Evolutionary conservation across 352 stramenopile genomes (phyloP), one percentile per base, ranked within the genome.

Genomic region (Peronospora belbahrii): DNA sequence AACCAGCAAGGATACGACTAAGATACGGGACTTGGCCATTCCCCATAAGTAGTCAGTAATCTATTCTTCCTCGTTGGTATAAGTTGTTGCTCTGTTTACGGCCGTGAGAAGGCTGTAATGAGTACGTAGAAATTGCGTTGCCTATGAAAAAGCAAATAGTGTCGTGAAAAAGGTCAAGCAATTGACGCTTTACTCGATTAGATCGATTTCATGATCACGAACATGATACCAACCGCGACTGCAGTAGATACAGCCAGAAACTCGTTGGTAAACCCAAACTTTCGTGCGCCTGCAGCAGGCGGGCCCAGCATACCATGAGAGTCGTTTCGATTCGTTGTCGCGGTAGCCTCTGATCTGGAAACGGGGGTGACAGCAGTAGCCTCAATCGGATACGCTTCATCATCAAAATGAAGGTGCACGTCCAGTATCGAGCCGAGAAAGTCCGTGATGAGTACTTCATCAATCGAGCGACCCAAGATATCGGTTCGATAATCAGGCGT

Each of bases 391-490:
- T 91, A 93, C 4, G 71, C 71, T 47, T 88, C 80, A 24, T 85
- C 64, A 34, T 90, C 70, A 27, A 60, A 73, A 35, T 79, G 74
- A 18, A 90, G 62, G 4, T 89, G 61, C 11, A 95, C 59, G 35
- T 92, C 70, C 14, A 95, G 51, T 15, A 95, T 83, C 3, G 84
- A 94, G 4, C 84, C 83, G n/a, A 95, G 65, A 53, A 95, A 94
- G 43, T 95, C 84, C 3, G 84, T 94, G 59, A 95, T 86, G 6
- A 70, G 74, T 2, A 91, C 74, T 3, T 74, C 53, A 23, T 87
- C 63, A 43, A 94, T 75, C 6, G 74, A 62, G 14, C 83, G 78
- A 0, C 69, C 68, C 8, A 93, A 65, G 18, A 89, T 79, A 36
- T 90, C 78, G 4, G 63, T 82, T 36, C 82, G 72, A 43, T 83